Base-by-base conservation (phyloP, 2,329 filamentous ascomycete species). In the Nannizziopsis barbatae region DNA sequence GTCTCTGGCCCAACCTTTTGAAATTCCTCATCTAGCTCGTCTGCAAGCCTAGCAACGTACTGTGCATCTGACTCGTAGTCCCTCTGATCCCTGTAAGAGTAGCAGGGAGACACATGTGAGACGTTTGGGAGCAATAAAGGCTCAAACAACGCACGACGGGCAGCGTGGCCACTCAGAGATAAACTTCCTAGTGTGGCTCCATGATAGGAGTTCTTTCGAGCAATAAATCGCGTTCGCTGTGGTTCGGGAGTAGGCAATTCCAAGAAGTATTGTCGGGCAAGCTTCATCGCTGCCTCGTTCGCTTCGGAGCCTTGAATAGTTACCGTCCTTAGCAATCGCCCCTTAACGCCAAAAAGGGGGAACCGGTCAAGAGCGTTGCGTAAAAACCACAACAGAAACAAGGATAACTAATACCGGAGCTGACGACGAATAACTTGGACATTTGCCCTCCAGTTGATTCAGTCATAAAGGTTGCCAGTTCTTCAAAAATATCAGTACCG, bases 101-200 rank as follows among this genome's bases (percentile, higher is more conserved):
- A 80, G 58, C 83, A 86, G 0, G 83, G 75, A 9, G 79, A 81
- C 0, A 89, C 77, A 45, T 74, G 73, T 5, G 73, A 77, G 35
- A 79, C 71, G 44, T 77, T 77, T 1, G 66, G 61, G 22, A 74
- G 64, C 1, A 85, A 65, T 18, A 83, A 70, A 1, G 73, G 71
- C 55, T 80, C 75, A 56, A 82, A 88, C 1, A 78, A 72, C 1
- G 72, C 70, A 50, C 80, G 74, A 32, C 84, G 72, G 4, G 69
- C 68, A 3, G 72, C 64, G 60, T 86, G 79, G 8, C 81, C 81
- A 8, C 82, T 75, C 12, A 83, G 69, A 0, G 76, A 75, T 47
- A 88, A 70, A 1, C 83, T 73, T 0, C 83, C 83, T 0, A 88
- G 61, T 0, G 83, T 86, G 22, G 74, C 79, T 5, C 84, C 84